These are phyloP conservation scores for Coleophoma crateriformis DNA, from an alignment of 2,329 filamentous ascomycete species.

Conservation along the genomic window DNA sequence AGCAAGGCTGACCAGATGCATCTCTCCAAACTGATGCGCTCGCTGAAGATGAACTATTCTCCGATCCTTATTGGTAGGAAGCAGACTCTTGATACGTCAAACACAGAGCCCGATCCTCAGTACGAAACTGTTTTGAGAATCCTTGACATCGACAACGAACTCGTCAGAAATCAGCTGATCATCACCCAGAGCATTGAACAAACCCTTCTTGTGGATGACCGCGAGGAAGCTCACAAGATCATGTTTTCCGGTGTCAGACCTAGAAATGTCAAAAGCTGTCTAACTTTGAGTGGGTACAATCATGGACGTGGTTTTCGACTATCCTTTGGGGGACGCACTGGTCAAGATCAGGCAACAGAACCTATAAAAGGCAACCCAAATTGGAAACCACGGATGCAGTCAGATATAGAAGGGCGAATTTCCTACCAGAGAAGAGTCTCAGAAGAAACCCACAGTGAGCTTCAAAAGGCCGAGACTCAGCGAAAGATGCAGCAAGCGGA, in stretches of 20 bases:
- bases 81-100: slow-evolving; percentile 47
- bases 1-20: slow-evolving; percentile 70
- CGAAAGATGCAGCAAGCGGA: slow-evolving; percentile 39
- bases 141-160: slow-evolving; percentile 74
- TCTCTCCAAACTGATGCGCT: slow-evolving; percentile 60
- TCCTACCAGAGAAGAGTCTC: slow-evolving; percentile 42
- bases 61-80: slow-evolving; percentile 61
- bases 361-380: slow-evolving; percentile 33
- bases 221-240: slow-evolving; percentile 59
- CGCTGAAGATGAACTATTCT: slow-evolving; percentile 37
- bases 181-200: slow-evolving; percentile 83
- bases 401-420: slow-evolving; percentile 66
- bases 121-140: slow-evolving; percentile 77
- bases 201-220: slow-evolving; percentile 66
- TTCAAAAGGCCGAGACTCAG: slow-evolving; percentile 30
- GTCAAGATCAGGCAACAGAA: slow-evolving; percentile 36
- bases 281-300: slow-evolving; percentile 59
- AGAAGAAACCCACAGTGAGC: slow-evolving; percentile 43
- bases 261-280: slow-evolving; percentile 67
- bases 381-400: slow-evolving; percentile 65
- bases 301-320: slow-evolving; percentile 57
- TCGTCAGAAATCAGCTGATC: slow-evolving; percentile 76
- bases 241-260: slow-evolving; percentile 59
- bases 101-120: slow-evolving; percentile 67
- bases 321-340: slow-evolving; percentile 34